These are phyloP conservation scores for Colletotrichum trifolii DNA, from an alignment of 2,329 filamentous ascomycete species.

Conservation along the genomic window DNA sequence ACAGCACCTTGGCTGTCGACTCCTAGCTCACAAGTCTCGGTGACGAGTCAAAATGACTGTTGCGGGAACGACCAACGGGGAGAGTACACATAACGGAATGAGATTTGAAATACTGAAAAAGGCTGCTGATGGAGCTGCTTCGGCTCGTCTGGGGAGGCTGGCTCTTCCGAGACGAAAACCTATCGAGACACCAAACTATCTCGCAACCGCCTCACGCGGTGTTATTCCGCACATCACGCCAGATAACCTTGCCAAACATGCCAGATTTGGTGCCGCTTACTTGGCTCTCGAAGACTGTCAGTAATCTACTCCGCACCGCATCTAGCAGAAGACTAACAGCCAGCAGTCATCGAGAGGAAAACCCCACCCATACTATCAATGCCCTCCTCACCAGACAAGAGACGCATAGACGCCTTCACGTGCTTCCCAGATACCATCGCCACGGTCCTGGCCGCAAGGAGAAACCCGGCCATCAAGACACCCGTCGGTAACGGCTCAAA, in stretches of 20 bases:
- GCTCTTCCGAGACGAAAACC: slow-evolving; percentile 68
- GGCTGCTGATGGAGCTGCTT: slow-evolving; percentile 51
- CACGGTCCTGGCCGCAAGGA: slow-evolving; percentile 80
- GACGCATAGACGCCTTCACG: slow-evolving; percentile 80
- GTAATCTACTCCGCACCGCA: slow-evolving; percentile 46
- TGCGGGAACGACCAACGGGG: slow-evolving; percentile 31
- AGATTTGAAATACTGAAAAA: slow-evolving; percentile 60
- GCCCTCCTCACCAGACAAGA: slow-evolving; percentile 50
- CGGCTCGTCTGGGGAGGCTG: slow-evolving; percentile 76
- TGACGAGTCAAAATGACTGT: slow-evolving; percentile 38
- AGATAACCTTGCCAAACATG: slow-evolving; percentile 78
- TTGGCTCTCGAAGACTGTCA: slow-evolving; percentile 93
- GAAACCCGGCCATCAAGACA: slow-evolving; percentile 78
- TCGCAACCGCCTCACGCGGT: slow-evolving; percentile 85
- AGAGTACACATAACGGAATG: slow-evolving; percentile 42
- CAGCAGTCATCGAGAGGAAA: slow-evolving; percentile 65
- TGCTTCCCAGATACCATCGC: slow-evolving; percentile 73
- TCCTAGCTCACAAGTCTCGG: slow-evolving; percentile 1
- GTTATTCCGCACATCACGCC: slow-evolving; percentile 88
- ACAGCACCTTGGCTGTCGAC: slow-evolving; percentile 3
- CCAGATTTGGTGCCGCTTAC: slow-evolving; percentile 76
- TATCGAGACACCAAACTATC: slow-evolving; percentile 86
- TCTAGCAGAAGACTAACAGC: slow-evolving; percentile 4
- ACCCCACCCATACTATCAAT: slow-evolving; percentile 58
- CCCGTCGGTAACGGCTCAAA: slow-evolving; percentile 78